Base-by-base conservation (phyloP, 2,329 filamentous ascomycete genomes). In the Metarhizium sp. region DNA sequence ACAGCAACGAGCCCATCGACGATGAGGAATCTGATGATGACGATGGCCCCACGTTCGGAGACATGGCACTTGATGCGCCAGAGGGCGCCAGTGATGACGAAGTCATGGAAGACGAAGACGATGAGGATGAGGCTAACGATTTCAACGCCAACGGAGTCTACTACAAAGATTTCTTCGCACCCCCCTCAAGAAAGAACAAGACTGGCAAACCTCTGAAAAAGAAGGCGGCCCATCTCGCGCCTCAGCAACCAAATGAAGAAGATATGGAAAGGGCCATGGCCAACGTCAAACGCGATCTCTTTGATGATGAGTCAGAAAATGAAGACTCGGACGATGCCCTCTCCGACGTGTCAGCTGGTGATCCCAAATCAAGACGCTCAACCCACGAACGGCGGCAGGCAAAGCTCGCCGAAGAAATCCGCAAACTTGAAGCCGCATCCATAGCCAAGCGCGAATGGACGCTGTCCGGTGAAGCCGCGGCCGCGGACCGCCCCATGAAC, bases 131-230 rank as follows among this genome's bases (percentile, higher is more conserved):
- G 48, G 81, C 78, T 43, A 79, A 79, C 52, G 81, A 79, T 49
- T 69, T 76, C 59, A 95, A 95, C 64, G 91, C 92, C 51, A 95
- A 96, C 67, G 87, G 92, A 59, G 78, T 96, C 64, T 90, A 86
- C 73, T 97, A 96, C 71, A 85, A 86, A 58, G 91, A 97, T 69
- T 97, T 96, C 73, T 97, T 96, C 65, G 90, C 88, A 10, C 92
- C 92, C 11, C 92, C 92, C 14, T 80, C 86, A 20, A 84, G 81
- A 62, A 95, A 94, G 59, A 78, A 78, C 56, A 84, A 79, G 63
- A 73, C 67, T 56, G 71, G 66, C 61, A 81, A 72, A 63, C 69
- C 67, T 54, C 8, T 14, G 10, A 49, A 51, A 34, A 75, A 72
- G 60, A 72, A 75, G 53, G 65, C 67, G 10, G 72, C 69, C 52